A percentile compares a stretch with the other conserved stretches of the same genome.
phyloP scores from a whole-genome alignment of 2,329 filamentous ascomycete genomes.

The Sphaceloma murrayae region DNA sequence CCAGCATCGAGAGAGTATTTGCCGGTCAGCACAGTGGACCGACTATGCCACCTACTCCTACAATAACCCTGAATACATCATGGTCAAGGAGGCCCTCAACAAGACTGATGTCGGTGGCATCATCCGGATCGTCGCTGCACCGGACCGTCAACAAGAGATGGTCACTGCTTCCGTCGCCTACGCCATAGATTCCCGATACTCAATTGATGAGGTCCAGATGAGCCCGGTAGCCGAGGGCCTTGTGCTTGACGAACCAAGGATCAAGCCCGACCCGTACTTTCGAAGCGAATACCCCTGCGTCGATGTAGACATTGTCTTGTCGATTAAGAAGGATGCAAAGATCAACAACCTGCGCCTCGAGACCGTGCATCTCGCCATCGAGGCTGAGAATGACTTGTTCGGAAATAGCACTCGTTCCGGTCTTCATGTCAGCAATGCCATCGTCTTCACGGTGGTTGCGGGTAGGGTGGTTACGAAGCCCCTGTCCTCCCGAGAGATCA shows the following conservation, averaged over 20 bases:
- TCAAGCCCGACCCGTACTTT: constrained; percentile 7
- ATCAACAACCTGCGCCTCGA: constrained; percentile 3
- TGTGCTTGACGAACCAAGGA: not conserved
- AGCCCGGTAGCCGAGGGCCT: not conserved
- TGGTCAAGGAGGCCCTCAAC: constrained; percentile 1
- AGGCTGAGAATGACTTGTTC: not conserved
- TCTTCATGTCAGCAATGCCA: constrained; percentile 4
- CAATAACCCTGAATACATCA: not conserved
- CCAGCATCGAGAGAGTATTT: constrained; percentile 7
- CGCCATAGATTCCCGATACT: constrained; percentile 6
- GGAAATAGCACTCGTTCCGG: constrained; percentile 4
- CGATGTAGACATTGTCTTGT: constrained; percentile 11
- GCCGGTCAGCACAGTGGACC: constrained; percentile 3
- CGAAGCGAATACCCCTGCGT: constrained; percentile 1
- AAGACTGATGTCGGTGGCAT: not conserved
- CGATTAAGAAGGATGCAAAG: not conserved
- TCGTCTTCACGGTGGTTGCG: not conserved
- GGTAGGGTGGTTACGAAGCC: not conserved
- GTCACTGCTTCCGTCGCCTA: constrained; percentile 4
- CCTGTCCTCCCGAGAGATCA: not conserved
- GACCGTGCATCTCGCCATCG: constrained; percentile 5
- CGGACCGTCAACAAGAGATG: not conserved
- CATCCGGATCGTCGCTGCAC: constrained; percentile 3
- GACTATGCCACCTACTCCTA: not conserved
- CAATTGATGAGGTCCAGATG: not conserved